These are phyloP conservation scores for Calonectria crousiana DNA, from an alignment of 2,329 filamentous ascomycete species.

Conservation along the genomic window DNA sequence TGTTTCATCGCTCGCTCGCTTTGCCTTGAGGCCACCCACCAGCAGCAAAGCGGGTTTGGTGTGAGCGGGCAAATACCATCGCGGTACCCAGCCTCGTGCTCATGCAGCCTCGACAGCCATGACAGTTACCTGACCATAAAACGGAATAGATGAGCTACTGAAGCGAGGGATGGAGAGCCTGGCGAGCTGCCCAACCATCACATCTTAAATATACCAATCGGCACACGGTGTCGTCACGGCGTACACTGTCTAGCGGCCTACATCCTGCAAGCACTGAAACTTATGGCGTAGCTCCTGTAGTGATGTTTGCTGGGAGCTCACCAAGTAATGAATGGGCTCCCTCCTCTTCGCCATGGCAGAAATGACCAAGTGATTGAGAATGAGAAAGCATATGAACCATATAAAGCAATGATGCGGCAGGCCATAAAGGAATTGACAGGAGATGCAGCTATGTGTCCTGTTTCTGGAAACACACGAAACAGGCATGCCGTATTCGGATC, in stretches of 20 bases:
- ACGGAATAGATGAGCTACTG: background rate
- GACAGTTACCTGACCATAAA: background rate
- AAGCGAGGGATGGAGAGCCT: background rate
- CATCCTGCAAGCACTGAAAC: background rate
- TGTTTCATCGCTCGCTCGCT: conserved; percentile 14
- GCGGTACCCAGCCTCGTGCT: conserved; percentile 13
- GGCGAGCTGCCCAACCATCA: conserved; percentile 3
- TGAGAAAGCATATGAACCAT: background rate
- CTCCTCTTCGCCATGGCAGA: background rate
- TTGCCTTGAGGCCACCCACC: conserved; percentile 7
- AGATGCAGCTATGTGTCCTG: conserved; percentile 15
- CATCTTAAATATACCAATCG: background rate
- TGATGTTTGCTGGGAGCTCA: background rate
- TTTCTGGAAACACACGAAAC: conserved; percentile 12
- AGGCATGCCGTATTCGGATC: background rate
- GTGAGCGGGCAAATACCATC: background rate
- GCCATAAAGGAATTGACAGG: background rate
- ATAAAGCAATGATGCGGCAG: background rate
- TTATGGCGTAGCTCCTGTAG: background rate
- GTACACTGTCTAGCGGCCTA: background rate
- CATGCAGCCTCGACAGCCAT: background rate
- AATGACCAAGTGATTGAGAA: no score
- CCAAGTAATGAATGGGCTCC: background rate
- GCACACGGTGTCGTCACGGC: background rate
- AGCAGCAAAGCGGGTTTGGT: background rate